Conservation (phyloP, 2,329 filamentous ascomycete species). For the Colletotrichum sp. region DNA sequence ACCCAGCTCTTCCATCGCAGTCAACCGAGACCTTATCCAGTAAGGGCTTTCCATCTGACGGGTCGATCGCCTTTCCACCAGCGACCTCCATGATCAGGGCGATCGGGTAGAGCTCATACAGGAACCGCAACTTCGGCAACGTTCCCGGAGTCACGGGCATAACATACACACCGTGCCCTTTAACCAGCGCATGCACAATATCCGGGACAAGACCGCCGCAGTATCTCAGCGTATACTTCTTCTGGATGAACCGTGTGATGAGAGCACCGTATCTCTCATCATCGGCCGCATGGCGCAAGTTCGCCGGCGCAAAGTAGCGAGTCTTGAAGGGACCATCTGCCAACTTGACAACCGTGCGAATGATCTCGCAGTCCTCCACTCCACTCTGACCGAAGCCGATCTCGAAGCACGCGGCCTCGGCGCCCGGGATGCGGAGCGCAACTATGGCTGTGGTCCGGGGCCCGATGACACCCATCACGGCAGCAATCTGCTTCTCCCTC, state of each 20-base stretch:
- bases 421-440: slow-evolving; percentile 53
- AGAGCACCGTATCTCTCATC: slow-evolving; percentile 53
- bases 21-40: slow-evolving; percentile 41
- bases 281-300: slow-evolving; percentile 62
- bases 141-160: slow-evolving; percentile 58
- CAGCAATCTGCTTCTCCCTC: slow-evolving; percentile 46
- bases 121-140: slow-evolving; percentile 60
- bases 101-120: slow-evolving; percentile 67
- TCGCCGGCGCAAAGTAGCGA: slow-evolving; percentile 67
- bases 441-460: slow-evolving; percentile 62
- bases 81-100: slow-evolving; percentile 66
- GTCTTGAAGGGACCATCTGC: slow-evolving; percentile 45
- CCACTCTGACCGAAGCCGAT: slow-evolving; percentile 35
- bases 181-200: slow-evolving; percentile 62
- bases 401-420: slow-evolving; percentile 52
- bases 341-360: slow-evolving; percentile 46
- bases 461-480: slow-evolving; percentile 59
- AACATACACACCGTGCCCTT: slow-evolving; percentile 67
- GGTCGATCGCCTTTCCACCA: slow-evolving; percentile 60
- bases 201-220: slow-evolving; percentile 67
- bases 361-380: slow-evolving; percentile 42
- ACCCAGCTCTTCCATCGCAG: slow-evolving; percentile 54
- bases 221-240: slow-evolving; percentile 65
- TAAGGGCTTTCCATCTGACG: slow-evolving; percentile 44
- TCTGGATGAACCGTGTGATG: slow-evolving; percentile 52